phyloP scores from a whole-genome alignment of 1,284 basidiomycete genomes.

The Stygiomarasmius scandens region DNA sequence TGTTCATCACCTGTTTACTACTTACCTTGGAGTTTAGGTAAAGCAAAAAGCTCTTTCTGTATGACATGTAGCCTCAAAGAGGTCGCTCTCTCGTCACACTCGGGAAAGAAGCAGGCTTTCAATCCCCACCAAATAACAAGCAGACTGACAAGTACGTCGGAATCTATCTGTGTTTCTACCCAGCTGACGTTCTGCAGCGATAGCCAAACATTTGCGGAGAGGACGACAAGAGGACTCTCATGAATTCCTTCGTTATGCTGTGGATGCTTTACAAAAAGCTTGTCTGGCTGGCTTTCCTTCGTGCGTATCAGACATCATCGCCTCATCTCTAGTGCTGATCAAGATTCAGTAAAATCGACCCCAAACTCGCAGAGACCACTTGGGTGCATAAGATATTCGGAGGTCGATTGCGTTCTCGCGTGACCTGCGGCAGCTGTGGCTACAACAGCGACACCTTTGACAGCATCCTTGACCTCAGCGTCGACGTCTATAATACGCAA shows the following conservation, averaged over 20 bases:
- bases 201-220: slow-evolving; percentile 88
- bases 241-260: slow-evolving; percentile 94
- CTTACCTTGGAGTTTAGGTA: slow-evolving; percentile 52
- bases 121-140: slow-evolving; percentile 65
- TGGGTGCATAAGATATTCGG: slow-evolving; percentile 97
- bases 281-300: slow-evolving; percentile 75
- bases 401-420: slow-evolving; percentile 89
- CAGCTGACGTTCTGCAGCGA: slow-evolving; percentile 50
- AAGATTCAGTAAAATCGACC: slow-evolving; percentile 69
- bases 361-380: slow-evolving; percentile 83
- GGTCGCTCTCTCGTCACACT: slow-evolving; percentile 57
- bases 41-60: slow-evolving; percentile 62
- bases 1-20: slow-evolving; percentile 8
- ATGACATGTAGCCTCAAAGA: slow-evolving; percentile 73
- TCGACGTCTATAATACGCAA: slow-evolving; percentile 77
- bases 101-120: slow-evolving; percentile 43
- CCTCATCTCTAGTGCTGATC: background rate
- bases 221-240: slow-evolving; percentile 98
- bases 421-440: slow-evolving; percentile 84
- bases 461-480: slow-evolving; percentile 89
- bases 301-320: slow-evolving; percentile 44
- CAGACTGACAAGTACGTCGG: slow-evolving; percentile 67
- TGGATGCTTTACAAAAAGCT: slow-evolving; percentile 89
- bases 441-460: slow-evolving; percentile 97
- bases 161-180: background rate